These are phyloP conservation scores for slime mould (Dictyostelium discoideum) DNA, from an alignment of 78 protist genomes.

Conservation along the genomic window DNA sequence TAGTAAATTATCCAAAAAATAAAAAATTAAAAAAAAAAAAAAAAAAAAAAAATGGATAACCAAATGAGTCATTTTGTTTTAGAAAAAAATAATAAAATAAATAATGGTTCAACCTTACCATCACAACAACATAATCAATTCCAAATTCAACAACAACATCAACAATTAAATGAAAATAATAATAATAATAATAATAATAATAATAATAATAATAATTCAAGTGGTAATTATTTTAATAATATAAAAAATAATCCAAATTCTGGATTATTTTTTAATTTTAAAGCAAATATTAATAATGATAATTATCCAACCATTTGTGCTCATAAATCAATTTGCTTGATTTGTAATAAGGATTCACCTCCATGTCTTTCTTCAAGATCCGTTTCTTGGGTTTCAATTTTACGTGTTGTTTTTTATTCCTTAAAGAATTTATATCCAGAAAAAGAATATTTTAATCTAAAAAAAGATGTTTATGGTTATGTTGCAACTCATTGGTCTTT, in stretches of 20 bases:
- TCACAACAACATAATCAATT: neutral
- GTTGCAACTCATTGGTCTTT: slow-evolving; percentile 72
- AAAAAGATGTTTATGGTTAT: slow-evolving; percentile 74
- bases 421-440: slow-evolving; percentile 57
- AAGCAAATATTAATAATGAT: slow-evolving; percentile 7
- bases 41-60: slow-evolving; percentile 2
- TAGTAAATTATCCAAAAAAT: neutral
- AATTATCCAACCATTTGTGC: slow-evolving; percentile 10
- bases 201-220: neutral
- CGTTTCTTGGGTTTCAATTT: slow-evolving; percentile 62
- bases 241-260: neutral
- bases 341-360: slow-evolving; percentile 41
- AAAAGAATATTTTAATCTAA: slow-evolving; percentile 64
- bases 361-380: slow-evolving; percentile 68
- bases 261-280: neutral
- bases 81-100: neutral
- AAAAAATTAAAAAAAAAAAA: neutral
- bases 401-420: slow-evolving; percentile 60
- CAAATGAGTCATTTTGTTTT: slow-evolving; percentile 1
- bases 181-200: neutral
- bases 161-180: neutral
- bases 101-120: neutral
- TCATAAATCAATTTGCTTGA: slow-evolving; percentile 6
- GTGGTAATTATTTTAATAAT: neutral
- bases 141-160: neutral